Conservation (phyloP, 2,329 filamentous ascomycete species). For the Phaeosphaeriaceae sp. region DNA sequence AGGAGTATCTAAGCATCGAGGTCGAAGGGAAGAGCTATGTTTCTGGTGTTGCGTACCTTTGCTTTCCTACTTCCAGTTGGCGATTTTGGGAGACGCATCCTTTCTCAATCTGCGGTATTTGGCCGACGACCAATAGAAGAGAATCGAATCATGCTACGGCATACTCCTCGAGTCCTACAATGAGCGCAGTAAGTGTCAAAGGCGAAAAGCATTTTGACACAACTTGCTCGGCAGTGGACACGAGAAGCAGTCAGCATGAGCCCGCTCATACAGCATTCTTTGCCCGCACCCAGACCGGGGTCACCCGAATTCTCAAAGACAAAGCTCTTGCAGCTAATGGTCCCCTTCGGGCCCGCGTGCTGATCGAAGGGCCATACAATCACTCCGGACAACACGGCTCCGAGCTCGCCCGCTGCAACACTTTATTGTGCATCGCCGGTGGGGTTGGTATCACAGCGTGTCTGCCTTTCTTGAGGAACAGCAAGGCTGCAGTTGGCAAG, state of each 20-base stretch:
- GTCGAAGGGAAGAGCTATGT: constrained; percentile 39
- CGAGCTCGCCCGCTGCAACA: constrained; percentile 40
- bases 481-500: constrained; percentile 3
- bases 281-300: constrained; percentile 4
- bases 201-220: background rate
- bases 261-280: constrained; percentile 8
- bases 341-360: constrained; percentile 46
- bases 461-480: constrained; percentile 41
- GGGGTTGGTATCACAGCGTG: constrained; percentile 60
- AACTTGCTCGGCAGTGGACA: background rate
- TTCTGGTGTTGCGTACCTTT: constrained; percentile 54
- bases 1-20: constrained; percentile 51
- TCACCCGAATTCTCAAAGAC: constrained; percentile 4
- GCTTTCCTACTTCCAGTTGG: constrained; percentile 57
- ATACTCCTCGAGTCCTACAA: background rate
- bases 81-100: constrained; percentile 63
- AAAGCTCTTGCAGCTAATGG: constrained; percentile 15
- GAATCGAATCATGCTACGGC: background rate
- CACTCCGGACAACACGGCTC: constrained; percentile 4
- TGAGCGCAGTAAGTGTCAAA: background rate
- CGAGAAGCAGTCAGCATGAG: background rate
- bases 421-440: constrained; percentile 55
- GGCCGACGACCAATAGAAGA: background rate
- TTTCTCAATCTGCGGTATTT: constrained; percentile 40
- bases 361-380: constrained; percentile 8